Conservation (phyloP, 2,329 filamentous ascomycete genomes). For the Ophiostoma montium region DNA sequence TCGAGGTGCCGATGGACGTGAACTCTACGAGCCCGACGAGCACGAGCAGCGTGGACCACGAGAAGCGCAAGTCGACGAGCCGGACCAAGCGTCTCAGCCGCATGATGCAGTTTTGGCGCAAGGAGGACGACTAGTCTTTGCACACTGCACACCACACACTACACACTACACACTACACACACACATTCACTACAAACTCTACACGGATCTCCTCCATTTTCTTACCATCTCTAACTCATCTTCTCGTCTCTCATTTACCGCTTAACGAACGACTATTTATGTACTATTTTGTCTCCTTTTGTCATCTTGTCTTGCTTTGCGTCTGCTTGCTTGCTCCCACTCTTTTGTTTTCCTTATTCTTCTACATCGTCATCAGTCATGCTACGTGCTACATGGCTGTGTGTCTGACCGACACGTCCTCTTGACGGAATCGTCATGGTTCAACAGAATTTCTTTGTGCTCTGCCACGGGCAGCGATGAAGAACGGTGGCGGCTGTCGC, state of each 20-base stretch:
- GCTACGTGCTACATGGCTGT: not conserved
- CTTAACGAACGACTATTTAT: constrained; percentile 10
- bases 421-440: no score
- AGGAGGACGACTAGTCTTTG: constrained; percentile 26
- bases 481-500: not conserved
- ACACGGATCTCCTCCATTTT: not conserved
- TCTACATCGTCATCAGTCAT: not conserved
- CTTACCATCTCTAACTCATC: not conserved
- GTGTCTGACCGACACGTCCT: no score
- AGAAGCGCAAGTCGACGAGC: constrained; percentile 42
- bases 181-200: not conserved
- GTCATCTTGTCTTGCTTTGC: not conserved
- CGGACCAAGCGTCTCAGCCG: constrained; percentile 58
- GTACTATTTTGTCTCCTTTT: not conserved
- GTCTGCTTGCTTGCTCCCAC: not conserved
- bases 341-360: not conserved
- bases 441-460: not conserved
- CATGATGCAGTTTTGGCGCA: constrained; percentile 69
- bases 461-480: not conserved
- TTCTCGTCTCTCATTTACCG: constrained; percentile 3
- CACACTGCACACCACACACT: not conserved
- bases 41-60: constrained; percentile 30
- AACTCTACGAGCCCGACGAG: constrained; percentile 2
- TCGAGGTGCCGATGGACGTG: constrained; percentile 45
- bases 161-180: no score